Evolutionary conservation across 148 eudicot species (phyloP).

Genomic region (Tetragonia tetragonoides): DNA sequence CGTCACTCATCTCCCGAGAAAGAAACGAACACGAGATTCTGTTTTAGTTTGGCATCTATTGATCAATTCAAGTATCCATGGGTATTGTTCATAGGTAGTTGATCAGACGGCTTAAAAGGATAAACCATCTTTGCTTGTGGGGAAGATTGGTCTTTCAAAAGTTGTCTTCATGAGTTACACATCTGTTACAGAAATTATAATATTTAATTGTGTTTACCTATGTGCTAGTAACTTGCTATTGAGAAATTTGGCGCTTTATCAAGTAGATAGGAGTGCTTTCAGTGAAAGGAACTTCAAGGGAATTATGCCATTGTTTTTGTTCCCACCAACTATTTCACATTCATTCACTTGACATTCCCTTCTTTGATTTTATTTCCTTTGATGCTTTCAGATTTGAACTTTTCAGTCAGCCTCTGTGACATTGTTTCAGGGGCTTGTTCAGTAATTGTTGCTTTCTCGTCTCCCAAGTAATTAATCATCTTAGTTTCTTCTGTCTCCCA

Average conservation of each 20-base stretch:
- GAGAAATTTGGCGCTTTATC: neutral
- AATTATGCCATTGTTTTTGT: neutral
- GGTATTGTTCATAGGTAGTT: no score
- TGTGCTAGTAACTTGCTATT: neutral
- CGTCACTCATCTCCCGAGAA: no score
- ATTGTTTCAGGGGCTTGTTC: conserved; percentile 15
- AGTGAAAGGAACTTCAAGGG: no score
- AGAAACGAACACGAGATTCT: no score
- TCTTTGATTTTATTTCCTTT: neutral
- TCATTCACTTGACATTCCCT: neutral
- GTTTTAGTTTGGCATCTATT: no score
- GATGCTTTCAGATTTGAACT: conserved; percentile 17
- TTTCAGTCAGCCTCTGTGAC: conserved; percentile 4
- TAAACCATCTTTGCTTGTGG: no score
- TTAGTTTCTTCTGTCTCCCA: neutral
- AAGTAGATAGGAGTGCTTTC: neutral
- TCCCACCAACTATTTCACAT: neutral
- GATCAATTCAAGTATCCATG: no score
- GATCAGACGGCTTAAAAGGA: no score
- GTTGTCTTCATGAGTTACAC: neutral
- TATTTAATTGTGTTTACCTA: no score
- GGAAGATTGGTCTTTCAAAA: no score
- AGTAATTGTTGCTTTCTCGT: conserved; percentile 1
- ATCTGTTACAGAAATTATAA: no score
- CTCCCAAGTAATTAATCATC: conserved; percentile 11